Base-by-base conservation (phyloP, 768 basidiomycete species). In the Rhizopogon vulgaris region DNA sequence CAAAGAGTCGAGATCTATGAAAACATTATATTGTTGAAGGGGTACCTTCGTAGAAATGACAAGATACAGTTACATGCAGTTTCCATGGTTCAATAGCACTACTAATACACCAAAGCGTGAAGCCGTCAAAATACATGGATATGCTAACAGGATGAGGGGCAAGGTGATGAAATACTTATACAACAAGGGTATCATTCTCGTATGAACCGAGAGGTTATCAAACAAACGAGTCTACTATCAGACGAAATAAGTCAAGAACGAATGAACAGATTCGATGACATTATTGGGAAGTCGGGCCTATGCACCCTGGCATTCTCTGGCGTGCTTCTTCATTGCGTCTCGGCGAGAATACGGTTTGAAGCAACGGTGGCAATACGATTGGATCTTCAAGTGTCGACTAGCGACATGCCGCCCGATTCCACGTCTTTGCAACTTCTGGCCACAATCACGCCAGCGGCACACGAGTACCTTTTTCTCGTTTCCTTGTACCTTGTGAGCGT, bases 371-470 rank as follows among this genome's bases (percentile, higher is more conserved):
- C 63, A 65, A 7, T 55, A 53, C 24, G 55, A 54, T 2, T 60
- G 58, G 7, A 58, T 48, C 8, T 54, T 37, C 17, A 65, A 10
- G 45, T 67, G 63, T 1, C 63, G 38, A 28, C 58, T 67, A 4
- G 58, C 54, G 8, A 64, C 43, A 17, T 67, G 65, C 12, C 65
- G 52, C 24, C 56, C 55, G 40, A 64, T 49, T 46, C 55, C 58
- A 9, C 65, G 60, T 50, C 67, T 63, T 52, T 63, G 60, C 63
- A 67, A 56, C 30, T 45, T 55, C 6, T 57, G 65, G 12, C 49
- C 41, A 38, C 63, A 64, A 28, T 50, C 60, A 36, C 38, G 49
- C 63, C 65, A 64, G 40, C 54, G 49, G 51, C 63, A 64, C 17
- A 52, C 42, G 2, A 53, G 48, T 3, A 45, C 49, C 0, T 51